phyloP scores from a whole-genome alignment of 352 stramenopile species.

The Phytophthora citrophthora region DNA sequence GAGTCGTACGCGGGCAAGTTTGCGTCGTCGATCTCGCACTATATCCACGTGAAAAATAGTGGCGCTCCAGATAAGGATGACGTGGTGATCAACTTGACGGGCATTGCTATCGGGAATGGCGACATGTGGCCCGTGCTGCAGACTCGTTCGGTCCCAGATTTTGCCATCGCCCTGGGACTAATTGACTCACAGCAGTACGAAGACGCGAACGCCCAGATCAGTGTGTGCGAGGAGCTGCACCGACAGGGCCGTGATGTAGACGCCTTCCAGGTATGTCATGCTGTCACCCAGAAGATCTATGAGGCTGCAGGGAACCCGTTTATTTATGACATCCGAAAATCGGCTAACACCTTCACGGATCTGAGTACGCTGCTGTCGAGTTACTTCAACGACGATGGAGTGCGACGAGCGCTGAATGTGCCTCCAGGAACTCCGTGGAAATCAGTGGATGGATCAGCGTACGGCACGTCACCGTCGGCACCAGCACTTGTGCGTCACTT shows the following conservation, averaged over 20 bases:
- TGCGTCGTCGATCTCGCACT: slow-evolving; percentile 94
- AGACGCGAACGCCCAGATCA: slow-evolving; percentile 75
- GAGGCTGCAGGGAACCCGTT: slow-evolving; percentile 78
- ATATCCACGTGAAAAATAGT: slow-evolving; percentile 92
- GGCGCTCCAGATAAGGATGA: slow-evolving; percentile 33
- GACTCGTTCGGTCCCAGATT: slow-evolving; percentile 82
- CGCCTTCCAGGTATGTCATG: slow-evolving; percentile 72
- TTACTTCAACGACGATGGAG: slow-evolving; percentile 86
- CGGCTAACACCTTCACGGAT: slow-evolving; percentile 60
- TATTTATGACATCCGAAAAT: slow-evolving; percentile 85
- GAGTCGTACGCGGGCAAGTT: slow-evolving; percentile 98
- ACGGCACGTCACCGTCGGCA: slow-evolving; percentile 55
- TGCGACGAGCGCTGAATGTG: slow-evolving; percentile 90
- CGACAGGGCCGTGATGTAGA: slow-evolving; percentile 76
- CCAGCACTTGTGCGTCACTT: slow-evolving; percentile 76
- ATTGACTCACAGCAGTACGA: slow-evolving; percentile 88
- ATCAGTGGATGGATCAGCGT: slow-evolving; percentile 69
- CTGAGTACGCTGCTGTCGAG: slow-evolving; percentile 57
- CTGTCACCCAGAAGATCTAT: slow-evolving; percentile 82
- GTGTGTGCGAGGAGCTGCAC: slow-evolving; percentile 76
- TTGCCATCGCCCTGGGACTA: slow-evolving; percentile 76
- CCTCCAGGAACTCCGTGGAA: slow-evolving; percentile 62
- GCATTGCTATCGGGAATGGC: slow-evolving; percentile 92
- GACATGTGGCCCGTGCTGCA: slow-evolving; percentile 86
- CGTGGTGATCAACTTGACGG: slow-evolving; percentile 77